Conservation (phyloP, 495 filamentous ascomycete genomes). For the Apodospora peruviana region DNA sequence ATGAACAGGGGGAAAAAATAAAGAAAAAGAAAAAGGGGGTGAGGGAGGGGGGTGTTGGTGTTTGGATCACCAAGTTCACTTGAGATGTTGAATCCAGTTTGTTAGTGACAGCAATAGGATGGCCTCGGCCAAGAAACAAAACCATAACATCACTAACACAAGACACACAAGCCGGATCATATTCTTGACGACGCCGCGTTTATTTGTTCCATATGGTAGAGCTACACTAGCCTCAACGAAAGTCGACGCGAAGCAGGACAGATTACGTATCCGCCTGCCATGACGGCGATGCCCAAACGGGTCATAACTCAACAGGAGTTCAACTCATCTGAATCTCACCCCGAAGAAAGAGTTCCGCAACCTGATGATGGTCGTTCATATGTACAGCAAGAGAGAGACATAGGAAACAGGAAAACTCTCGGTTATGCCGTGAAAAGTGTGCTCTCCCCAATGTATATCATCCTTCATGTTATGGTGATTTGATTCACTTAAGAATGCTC, state of each 20-base stretch:
- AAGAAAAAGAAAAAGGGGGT: too few relatives aligned
- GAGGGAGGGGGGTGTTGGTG: too few relatives aligned
- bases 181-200: not conserved
- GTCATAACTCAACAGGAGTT: not conserved
- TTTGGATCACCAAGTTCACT: too few relatives aligned
- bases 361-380: not conserved
- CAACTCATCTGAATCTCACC: too few relatives aligned
- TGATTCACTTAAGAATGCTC: slow-evolving; percentile 6
- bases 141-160: not conserved
- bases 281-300: not conserved
- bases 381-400: not conserved
- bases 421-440: slow-evolving; percentile 2
- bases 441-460: not conserved
- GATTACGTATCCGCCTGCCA: not conserved
- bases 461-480: not conserved
- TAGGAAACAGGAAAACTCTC: not conserved
- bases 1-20: too few relatives aligned
- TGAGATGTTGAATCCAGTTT: too few relatives aligned
- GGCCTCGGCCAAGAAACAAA: not conserved
- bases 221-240: not conserved
- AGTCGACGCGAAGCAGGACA: not conserved
- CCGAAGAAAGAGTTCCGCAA: too few relatives aligned
- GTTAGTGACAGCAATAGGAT: too few relatives aligned
- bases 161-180: not conserved
- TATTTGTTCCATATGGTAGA: not conserved